Conservation (phyloP, 2,329 filamentous ascomycete genomes). For the Purpureocillium lavendulum region DNA sequence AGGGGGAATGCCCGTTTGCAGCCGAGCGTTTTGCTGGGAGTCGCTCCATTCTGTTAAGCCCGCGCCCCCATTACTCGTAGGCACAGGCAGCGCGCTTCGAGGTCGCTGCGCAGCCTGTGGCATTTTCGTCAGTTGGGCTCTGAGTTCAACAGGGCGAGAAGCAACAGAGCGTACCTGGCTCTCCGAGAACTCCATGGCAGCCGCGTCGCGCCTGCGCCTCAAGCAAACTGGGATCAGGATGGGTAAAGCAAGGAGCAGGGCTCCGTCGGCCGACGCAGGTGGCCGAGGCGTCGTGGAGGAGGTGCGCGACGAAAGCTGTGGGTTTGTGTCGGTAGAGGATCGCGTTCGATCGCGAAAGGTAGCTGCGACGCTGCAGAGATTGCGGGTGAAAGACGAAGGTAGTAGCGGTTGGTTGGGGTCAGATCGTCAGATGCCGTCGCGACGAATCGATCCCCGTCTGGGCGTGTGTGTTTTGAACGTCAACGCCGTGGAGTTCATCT, state of each 20-base stretch:
- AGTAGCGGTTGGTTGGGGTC: no score
- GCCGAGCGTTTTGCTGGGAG: conserved; percentile 51
- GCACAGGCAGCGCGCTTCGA: conserved; percentile 21
- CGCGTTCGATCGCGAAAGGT: background rate
- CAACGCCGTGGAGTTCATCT: no score
- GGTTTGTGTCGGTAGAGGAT: background rate
- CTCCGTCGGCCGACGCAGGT: conserved; percentile 18
- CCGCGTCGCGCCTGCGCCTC: conserved; percentile 12
- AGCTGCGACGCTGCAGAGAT: no score
- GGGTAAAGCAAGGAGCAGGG: conserved; percentile 27
- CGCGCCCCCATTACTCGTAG: conserved; percentile 15
- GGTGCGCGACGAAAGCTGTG: background rate
- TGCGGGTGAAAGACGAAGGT: no score
- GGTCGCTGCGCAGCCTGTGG: no score
- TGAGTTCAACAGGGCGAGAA: no score
- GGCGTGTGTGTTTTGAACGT: no score
- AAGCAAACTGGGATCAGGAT: conserved; percentile 16
- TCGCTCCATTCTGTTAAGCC: conserved; percentile 47
- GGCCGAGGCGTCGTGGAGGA: conserved; percentile 17
- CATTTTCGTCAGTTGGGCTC: no score
- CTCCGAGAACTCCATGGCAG: conserved; percentile 23
- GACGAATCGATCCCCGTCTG: no score
- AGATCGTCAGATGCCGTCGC: no score
- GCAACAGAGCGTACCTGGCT: conserved; percentile 16
- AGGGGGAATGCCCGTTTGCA: conserved; percentile 32